Conservation (phyloP, 2,329 filamentous ascomycete genomes). For the Neonectria coccinea region DNA sequence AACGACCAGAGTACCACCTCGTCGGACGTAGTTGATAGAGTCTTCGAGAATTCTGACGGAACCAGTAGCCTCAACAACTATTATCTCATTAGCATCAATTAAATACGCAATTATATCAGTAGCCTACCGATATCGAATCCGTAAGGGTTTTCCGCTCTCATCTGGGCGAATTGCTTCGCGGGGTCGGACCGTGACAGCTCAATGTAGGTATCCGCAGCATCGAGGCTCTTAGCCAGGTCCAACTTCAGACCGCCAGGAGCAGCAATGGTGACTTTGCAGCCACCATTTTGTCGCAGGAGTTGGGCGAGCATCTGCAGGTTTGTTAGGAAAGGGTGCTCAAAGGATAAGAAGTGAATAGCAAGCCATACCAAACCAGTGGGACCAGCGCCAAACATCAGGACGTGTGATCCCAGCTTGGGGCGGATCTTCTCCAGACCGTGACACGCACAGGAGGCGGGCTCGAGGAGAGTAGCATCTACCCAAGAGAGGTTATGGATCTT, state of each 20-base stretch:
- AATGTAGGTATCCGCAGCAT: constrained; percentile 66
- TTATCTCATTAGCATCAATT: constrained; percentile 29
- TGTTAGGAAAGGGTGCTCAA: not conserved
- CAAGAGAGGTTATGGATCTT: constrained; percentile 74
- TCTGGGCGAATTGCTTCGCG: constrained; percentile 68
- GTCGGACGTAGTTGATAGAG: constrained; percentile 77
- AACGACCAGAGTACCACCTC: constrained; percentile 77
- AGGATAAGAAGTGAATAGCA: not conserved
- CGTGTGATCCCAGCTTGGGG: constrained; percentile 72
- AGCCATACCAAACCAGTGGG: constrained; percentile 70
- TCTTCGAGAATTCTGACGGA: constrained; percentile 76
- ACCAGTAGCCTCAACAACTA: constrained; percentile 76
- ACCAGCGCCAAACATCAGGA: constrained; percentile 75
- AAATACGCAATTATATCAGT: constrained; percentile 7
- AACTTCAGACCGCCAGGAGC: constrained; percentile 77
- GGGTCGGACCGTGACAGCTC: constrained; percentile 67
- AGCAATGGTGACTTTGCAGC: constrained; percentile 76
- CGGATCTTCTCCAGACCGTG: constrained; percentile 77
- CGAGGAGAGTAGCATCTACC: constrained; percentile 76
- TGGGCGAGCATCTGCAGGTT: constrained; percentile 64
- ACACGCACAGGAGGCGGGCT: constrained; percentile 77
- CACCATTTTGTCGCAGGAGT: constrained; percentile 73
- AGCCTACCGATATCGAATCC: constrained; percentile 74
- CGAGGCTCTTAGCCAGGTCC: constrained; percentile 71
- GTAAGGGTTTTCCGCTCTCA: constrained; percentile 75